Base-by-base conservation (phyloP, 345 rosid species). In the Eucalyptus paniculata region DNA sequence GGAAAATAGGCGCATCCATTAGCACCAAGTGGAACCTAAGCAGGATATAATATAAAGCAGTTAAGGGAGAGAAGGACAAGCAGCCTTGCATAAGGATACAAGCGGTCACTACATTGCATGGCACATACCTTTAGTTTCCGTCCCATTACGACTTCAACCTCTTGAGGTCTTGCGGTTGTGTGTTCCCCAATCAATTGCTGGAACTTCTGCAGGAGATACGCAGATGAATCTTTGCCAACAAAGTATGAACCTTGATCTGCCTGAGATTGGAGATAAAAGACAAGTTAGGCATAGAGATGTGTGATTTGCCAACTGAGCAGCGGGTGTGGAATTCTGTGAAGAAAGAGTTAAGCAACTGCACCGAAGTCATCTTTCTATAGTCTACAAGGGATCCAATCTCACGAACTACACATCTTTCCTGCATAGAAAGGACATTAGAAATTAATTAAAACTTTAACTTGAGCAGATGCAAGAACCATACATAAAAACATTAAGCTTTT, bases 91-190 rank as follows among this genome's bases (percentile, higher is more conserved):
- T 17, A 51, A 77, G 85, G 47, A 77, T 37, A 21, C 28, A 3
- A 40, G 47, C 13, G 1, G 85, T 77, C 85, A 21, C 85, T 37
- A 40, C 30, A 77, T 40, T 21, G 16, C 1, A 2, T 40, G 47
- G 18, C 12, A 89, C 93, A 65, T 81, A 97, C 99, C 99, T 94
- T 92, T 91, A 98, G 83, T 45, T 89, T 94, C 92, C 99, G 95
- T 93, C 99, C 99, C 99, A 98, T 97, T 32, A 98, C 95, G 47
- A 98, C 98, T 94, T 98, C 99, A 87, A 95, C 99, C 89, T 92
- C 96, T 91, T 94, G 95, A 45, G 96, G 95, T 65, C 90, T 77
- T 40, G 85, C 87, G 8, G 95, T 94, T 85, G 86, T 88, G 86
- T 93, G 92, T 86, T 92, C 96, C 90, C 97, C 99, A 60, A 93